These are phyloP conservation scores for Rheum nobile DNA, from an alignment of 148 eudicot genomes.

Conservation along the genomic window DNA sequence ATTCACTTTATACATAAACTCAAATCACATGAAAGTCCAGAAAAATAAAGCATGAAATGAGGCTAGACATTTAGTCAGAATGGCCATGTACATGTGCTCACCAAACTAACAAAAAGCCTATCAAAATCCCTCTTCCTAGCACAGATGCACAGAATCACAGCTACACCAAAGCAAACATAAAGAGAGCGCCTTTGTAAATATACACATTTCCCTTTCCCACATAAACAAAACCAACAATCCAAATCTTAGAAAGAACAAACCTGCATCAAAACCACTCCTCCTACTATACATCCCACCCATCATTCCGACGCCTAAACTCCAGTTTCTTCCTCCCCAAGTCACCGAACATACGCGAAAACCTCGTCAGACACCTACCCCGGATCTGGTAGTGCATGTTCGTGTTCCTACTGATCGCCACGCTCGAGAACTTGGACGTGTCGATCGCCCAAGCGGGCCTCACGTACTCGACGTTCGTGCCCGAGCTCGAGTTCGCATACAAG, in stretches of 20 bases:
- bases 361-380: conserved; percentile 57
- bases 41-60: background rate
- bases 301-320: conserved; percentile 49
- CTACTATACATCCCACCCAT: conserved; percentile 92
- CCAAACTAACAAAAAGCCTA: conserved; percentile 7
- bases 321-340: conserved; percentile 46
- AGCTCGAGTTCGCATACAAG: conserved; percentile 75
- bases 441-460: conserved; percentile 83
- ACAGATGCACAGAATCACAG: background rate
- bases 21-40: background rate
- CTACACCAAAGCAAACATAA: background rate
- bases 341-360: conserved; percentile 57
- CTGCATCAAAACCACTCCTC: background rate
- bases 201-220: conserved; percentile 6
- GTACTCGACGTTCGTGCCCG: conserved; percentile 51
- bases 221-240: background rate
- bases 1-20: background rate
- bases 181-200: background rate
- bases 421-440: conserved; percentile 75
- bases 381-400: conserved; percentile 61
- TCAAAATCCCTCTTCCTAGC: background rate
- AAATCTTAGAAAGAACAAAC: background rate
- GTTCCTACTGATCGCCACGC: conserved; percentile 72
- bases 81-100: background rate
- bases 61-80: conserved; percentile 5